Base-by-base conservation (phyloP, 129 eudicot species). In the Dittrichia graveolens region DNA sequence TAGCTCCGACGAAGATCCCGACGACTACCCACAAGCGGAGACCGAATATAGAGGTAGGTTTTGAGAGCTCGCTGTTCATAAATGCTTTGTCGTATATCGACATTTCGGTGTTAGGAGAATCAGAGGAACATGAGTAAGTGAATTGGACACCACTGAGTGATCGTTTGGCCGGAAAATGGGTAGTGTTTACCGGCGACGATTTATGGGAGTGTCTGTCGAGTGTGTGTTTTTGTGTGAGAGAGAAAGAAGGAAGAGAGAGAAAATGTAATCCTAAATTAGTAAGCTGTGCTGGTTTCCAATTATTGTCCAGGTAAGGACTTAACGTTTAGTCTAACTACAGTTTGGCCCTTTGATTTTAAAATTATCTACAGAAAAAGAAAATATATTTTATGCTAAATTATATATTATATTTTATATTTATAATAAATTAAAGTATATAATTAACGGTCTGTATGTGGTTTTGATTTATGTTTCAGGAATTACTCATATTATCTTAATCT, bases 1-100 rank as follows among this genome's bases (percentile, higher is more conserved):
- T 81, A 8, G 85, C 93, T 61, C 98, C 98, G 68, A 87, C 89
- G 67, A 89, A 83, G 46, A 92, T 92, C 15, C 98, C 98, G 83
- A 92, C 85, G 45, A 92, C 98, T 5, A 83, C 91, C 89, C 96
- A 88, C 52, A 92, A 72, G 12, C 82, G 85, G 45, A 92, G 84
- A 7, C 96, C 98, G 83, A 92, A 92, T 61, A 92, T 89, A 47
- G 98, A 87, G 15, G 98, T 92, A 31, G 81, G 82, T 56, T 87
- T 89, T 12, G 96, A 86, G 13, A 92, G 85, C 80, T 92, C 91
- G 24, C 73, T 76, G 94, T 89, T 85, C 38, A 83, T 81, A 15
- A 89, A 87, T 70, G 81, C 72, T 78, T 78, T 78, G 15, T 78
- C 76, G 71, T 61, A 70, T 44, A 78, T 78, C 5, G 81, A 78